A percentile compares a stretch with the other conserved stretches of the same genome.
These are phyloP conservation scores for Aspergillus sp. DNA, from an alignment of 2,329 filamentous ascomycete species.

Conservation along the genomic window DNA sequence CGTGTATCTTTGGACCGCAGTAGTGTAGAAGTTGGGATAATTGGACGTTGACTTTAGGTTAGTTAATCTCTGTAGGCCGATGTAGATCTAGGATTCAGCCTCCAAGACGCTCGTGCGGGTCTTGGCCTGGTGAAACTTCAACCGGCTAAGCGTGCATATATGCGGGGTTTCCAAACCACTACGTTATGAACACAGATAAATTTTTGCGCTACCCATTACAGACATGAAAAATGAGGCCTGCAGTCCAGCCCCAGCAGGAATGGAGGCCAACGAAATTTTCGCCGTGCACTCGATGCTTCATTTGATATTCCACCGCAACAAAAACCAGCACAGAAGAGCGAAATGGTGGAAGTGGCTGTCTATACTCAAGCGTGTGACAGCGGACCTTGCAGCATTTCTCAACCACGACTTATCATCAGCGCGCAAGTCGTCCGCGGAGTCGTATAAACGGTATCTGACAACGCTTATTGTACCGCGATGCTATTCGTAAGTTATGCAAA, in stretches of 20 bases:
- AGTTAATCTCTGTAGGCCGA: no score
- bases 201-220: no score
- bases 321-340: slow-evolving; percentile 76
- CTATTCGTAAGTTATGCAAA: slow-evolving; percentile 29
- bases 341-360: slow-evolving; percentile 75
- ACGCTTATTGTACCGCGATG: slow-evolving; percentile 32
- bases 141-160: no score
- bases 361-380: slow-evolving; percentile 59
- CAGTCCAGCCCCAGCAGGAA: slow-evolving; percentile 1
- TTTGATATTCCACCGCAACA: slow-evolving; percentile 72
- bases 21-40: background rate
- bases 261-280: slow-evolving; percentile 23
- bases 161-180: no score
- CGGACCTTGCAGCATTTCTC: slow-evolving; percentile 45
- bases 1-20: background rate
- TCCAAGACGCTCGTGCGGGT: no score
- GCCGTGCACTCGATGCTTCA: slow-evolving; percentile 46
- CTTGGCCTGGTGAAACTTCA: no score
- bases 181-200: no score
- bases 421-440: slow-evolving; percentile 6
- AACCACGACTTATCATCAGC: slow-evolving; percentile 19
- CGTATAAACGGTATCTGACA: slow-evolving; percentile 26
- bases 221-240: no score
- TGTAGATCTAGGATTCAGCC: no score
- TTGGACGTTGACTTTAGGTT: no score